These are phyloP conservation scores for Blastobotrys peoriensis DNA, from an alignment of 805 yeast species.

Conservation along the genomic window DNA sequence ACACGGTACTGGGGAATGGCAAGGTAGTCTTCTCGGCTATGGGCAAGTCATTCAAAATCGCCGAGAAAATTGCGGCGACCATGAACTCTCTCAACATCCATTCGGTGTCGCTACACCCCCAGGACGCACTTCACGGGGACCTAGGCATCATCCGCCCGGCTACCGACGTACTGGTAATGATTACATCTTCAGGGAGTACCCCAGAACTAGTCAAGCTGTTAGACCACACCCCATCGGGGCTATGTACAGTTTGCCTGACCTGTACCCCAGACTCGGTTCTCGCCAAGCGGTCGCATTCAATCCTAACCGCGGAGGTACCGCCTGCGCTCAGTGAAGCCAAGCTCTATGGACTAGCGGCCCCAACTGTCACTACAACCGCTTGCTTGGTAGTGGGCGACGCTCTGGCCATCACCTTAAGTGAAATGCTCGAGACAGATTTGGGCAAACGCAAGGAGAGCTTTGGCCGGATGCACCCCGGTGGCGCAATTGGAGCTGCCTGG, in stretches of 20 bases:
- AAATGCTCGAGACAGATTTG: slow-evolving; percentile 54
- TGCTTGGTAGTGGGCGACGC: slow-evolving; percentile 75
- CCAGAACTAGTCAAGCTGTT: slow-evolving; percentile 59
- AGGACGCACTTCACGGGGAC: slow-evolving; percentile 89
- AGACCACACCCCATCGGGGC: slow-evolving; percentile 48
- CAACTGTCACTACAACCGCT: slow-evolving; percentile 77
- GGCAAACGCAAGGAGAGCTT: slow-evolving; percentile 49
- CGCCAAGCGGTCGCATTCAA: slow-evolving; percentile 45
- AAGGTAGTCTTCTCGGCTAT: slow-evolving; percentile 75
- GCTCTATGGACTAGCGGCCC: slow-evolving; percentile 78
- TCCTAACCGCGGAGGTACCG: slow-evolving; percentile 62
- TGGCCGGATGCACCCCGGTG: slow-evolving; percentile 82
- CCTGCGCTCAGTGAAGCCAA: slow-evolving; percentile 49
- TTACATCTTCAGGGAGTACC: slow-evolving; percentile 78
- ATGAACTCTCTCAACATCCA: slow-evolving; percentile 71
- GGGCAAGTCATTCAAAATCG: slow-evolving; percentile 80
- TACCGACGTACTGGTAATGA: slow-evolving; percentile 53
- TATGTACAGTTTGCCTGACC: slow-evolving; percentile 59
- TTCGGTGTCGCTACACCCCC: slow-evolving; percentile 66
- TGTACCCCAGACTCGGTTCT: slow-evolving; percentile 53
- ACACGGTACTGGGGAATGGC: slow-evolving; percentile 45
- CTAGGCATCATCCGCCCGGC: slow-evolving; percentile 56
- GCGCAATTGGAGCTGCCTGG: slow-evolving; percentile 64
- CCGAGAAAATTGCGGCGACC: slow-evolving; percentile 73
- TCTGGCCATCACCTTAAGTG: slow-evolving; percentile 65